Evolutionary conservation across 1,284 basidiomycete genomes (phyloP), one percentile per base, ranked within the genome.

Genomic region (Tilletia indica): DNA sequence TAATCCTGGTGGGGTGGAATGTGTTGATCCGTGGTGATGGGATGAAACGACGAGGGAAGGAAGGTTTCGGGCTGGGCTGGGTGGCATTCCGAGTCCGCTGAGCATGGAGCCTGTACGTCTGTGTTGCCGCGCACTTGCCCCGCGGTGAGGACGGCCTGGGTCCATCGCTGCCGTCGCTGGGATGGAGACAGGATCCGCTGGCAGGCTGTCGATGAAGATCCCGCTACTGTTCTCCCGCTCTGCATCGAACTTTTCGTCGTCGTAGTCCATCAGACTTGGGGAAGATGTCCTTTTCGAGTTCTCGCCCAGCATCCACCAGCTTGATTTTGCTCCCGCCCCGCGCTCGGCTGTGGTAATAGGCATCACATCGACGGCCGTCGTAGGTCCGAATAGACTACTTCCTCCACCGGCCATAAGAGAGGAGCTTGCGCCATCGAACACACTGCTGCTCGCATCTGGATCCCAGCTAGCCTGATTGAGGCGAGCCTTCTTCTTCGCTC

Each of bases 391-490:
- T 16, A 64, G 61, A 39, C 34, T 64, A 21, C 61, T 64, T 38
- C 19, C 61, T 6, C 34, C 61, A 38, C 61, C 58, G 25, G 9
- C 61, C 36, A 64, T 34, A 9, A 25, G 31, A 16, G 34, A 38
- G 11, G 61, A 64, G 61, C 61, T 38, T 11, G 61, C 61, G 14
- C 61, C 61, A 16, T 64, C 61, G 39, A 64, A 64, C 36, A 64
- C 61, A 16, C 61, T 64, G 34, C 61, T 64, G 11, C 34, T 38
- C 14, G 61, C 61, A 42, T 64, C 61, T 8, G 61, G 61, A 12
- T 64, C 61, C 61, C 61, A 64, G 61, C 61, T 64, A 14, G 61
- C 31, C 61, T 64, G 61, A 39, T 64, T 64, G 31, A 64, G 61
- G 9, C 61, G 34, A 39, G 61, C 61, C 61, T 64, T 64, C 61